phyloP scores from a whole-genome alignment of 805 yeast species.

The Cyberlindnera sargentensis region DNA sequence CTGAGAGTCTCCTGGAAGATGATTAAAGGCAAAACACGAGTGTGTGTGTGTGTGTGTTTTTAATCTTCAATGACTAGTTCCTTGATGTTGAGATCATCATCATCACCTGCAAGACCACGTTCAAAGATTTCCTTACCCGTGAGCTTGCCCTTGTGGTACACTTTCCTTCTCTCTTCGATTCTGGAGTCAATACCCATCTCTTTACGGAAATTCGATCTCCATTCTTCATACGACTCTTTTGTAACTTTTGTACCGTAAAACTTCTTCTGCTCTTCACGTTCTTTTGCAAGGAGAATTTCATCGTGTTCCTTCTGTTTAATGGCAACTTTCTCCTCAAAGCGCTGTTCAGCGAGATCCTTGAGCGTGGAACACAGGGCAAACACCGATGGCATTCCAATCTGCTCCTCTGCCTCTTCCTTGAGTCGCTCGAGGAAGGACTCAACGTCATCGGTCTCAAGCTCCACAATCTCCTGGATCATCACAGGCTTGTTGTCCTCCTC shows the following conservation, averaged over 20 bases:
- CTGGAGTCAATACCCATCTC: slow-evolving; percentile 67
- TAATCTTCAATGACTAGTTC: slow-evolving; percentile 7
- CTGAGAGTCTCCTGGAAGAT: not conserved
- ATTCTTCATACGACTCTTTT: slow-evolving; percentile 55
- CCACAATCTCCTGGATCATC: slow-evolving; percentile 50
- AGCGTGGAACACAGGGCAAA: slow-evolving; percentile 71
- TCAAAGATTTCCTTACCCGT: slow-evolving; percentile 91
- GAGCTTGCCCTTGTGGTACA: slow-evolving; percentile 67
- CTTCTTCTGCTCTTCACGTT: slow-evolving; percentile 80
- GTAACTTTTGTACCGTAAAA: slow-evolving; percentile 91
- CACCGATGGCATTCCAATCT: slow-evolving; percentile 86
- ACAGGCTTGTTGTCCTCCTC: slow-evolving; percentile 38
- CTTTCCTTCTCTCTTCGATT: slow-evolving; percentile 41
- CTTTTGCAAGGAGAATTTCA: slow-evolving; percentile 51
- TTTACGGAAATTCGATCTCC: slow-evolving; percentile 68
- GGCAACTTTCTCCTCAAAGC: slow-evolving; percentile 53
- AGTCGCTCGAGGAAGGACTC: slow-evolving; percentile 32
- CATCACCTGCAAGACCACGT: slow-evolving; percentile 73
- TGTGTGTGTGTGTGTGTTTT: too few relatives aligned
- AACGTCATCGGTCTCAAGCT: slow-evolving; percentile 44
- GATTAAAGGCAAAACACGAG: too few relatives aligned
- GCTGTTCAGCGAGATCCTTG: slow-evolving; percentile 73
- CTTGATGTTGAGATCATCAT: slow-evolving; percentile 36
- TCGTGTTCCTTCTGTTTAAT: slow-evolving; percentile 52
- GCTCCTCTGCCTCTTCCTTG: slow-evolving; percentile 60